phyloP scores from a whole-genome alignment of 2,329 filamentous ascomycete genomes.

The Talaromyces sp. region DNA sequence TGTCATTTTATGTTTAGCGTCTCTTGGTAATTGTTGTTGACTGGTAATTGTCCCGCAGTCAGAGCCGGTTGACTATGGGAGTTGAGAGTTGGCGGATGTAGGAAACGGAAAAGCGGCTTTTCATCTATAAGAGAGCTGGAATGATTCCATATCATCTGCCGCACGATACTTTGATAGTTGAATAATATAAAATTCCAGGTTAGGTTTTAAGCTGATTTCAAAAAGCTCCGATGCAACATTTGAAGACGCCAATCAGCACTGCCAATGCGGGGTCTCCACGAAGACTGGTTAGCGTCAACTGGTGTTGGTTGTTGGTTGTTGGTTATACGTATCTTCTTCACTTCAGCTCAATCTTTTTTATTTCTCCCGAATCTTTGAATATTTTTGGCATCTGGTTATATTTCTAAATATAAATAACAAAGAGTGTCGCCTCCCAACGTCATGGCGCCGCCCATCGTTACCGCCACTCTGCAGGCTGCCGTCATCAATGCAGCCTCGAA shows the following conservation, averaged over 20 bases:
- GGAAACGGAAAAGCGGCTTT: not conserved
- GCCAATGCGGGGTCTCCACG: not conserved
- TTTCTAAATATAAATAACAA: not conserved
- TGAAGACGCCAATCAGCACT: not conserved
- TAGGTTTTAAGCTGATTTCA: not conserved
- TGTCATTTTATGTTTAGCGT: not conserved
- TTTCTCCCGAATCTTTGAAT: not conserved
- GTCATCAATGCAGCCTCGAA: constrained; percentile 52
- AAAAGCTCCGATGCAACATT: not conserved
- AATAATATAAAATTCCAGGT: not conserved
- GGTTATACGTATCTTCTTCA: not conserved
- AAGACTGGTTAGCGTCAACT: not conserved
- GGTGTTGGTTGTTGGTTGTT: not conserved
- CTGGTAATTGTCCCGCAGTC: not conserved
- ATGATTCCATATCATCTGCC: not conserved
- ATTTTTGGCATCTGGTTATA: not conserved
- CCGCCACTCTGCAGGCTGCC: constrained; percentile 52
- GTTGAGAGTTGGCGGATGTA: not conserved
- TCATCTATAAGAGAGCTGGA: not conserved
- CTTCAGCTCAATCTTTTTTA: not conserved
- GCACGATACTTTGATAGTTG: not conserved
- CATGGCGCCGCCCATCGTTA: constrained; percentile 43
- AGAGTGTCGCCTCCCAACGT: not conserved
- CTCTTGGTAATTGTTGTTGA: not conserved
- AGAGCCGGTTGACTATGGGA: too few relatives aligned